Base-by-base conservation (phyloP, 2,329 filamentous ascomycete genomes). In the Arthrobotrys entomopaga region DNA sequence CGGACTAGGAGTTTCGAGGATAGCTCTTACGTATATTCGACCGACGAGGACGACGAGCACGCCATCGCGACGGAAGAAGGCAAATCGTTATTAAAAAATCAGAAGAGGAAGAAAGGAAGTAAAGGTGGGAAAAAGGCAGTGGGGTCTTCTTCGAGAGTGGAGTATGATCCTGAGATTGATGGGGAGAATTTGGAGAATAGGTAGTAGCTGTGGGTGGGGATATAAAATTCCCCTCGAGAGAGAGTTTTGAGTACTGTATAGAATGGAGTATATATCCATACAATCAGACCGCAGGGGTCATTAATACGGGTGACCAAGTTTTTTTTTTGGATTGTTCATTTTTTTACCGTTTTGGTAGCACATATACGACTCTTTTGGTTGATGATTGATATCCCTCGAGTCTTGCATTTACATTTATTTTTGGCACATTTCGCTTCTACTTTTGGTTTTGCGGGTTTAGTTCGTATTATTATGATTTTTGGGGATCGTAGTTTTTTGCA, bases 101-200 rank as follows among this genome's bases (percentile, higher is more conserved):
- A 72, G 22, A 66, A 66, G 10, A 53, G 57, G 38, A 63, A 61
- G 58, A 48, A 20, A 10, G 34, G 42, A 0, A 42, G 16, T 6
- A 43, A 49, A 2, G 34, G 29, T 26, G n/a, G 19, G 24, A 54
- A 53, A 16, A 60, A 63, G 43, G 48, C 46, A 8, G 57, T 16
- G 22, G n/a, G 7, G 4, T 26, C 54, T 2, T 50, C 56, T 2
- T 50, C 56, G 20, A 56, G 59, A 24, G 56, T 66, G 15, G 69
- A 73, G 42, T 73, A 73, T 43, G 63, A 73, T 40, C 69, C 69
- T 7, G 69, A 73, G 38, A n/a, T 73, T 7, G 69, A 73, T 46
- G 69, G 69, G 3, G 69, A 73, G 0, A 53, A 72, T 34, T 49
- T 48, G 42, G 48, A 11, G 34, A 22, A 38, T 42, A 56, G 64